These are phyloP conservation scores for Colletotrichum liaoningense DNA, from an alignment of 2,329 filamentous ascomycete genomes.

Conservation along the genomic window DNA sequence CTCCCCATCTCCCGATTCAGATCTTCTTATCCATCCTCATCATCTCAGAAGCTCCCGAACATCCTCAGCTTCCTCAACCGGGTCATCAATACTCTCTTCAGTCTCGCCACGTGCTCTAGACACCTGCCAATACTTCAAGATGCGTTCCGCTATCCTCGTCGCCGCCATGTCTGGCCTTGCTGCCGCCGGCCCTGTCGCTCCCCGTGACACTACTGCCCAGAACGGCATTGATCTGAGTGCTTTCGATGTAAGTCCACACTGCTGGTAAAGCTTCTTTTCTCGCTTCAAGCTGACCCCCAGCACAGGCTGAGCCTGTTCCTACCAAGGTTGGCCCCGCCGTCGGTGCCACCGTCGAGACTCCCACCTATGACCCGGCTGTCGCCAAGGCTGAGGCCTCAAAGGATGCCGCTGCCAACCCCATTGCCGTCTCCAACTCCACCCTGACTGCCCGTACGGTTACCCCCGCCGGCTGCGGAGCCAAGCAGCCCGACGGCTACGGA, in stretches of 20 bases:
- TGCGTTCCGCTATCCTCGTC: conserved; percentile 21
- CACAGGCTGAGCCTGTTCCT: not conserved
- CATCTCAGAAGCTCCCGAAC: not conserved
- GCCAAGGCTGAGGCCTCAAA: not conserved
- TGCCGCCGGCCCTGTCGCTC: conserved; percentile 6
- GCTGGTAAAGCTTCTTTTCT: too few species aligned
- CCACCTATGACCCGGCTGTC: conserved; percentile 13
- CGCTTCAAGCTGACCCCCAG: not conserved
- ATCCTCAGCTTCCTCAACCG: not conserved
- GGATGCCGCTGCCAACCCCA: conserved; percentile 3
- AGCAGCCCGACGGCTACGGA: conserved; percentile 15
- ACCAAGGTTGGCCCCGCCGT: conserved; percentile 26
- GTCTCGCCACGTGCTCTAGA: not conserved
- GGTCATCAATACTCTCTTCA: not conserved
- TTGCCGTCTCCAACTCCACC: not conserved
- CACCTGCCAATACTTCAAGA: not conserved
- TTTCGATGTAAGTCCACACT: conserved; percentile 10
- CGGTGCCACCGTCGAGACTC: not conserved
- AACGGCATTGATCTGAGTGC: conserved; percentile 9
- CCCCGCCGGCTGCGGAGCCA: not conserved
- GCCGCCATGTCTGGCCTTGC: conserved; percentile 15
- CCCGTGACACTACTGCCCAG: not conserved
- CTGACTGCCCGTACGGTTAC: not conserved
- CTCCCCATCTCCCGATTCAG: not conserved
- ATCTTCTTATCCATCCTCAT: not conserved